phyloP scores from a whole-genome alignment of 257 asterid species.

The Solanum dulcamara region DNA sequence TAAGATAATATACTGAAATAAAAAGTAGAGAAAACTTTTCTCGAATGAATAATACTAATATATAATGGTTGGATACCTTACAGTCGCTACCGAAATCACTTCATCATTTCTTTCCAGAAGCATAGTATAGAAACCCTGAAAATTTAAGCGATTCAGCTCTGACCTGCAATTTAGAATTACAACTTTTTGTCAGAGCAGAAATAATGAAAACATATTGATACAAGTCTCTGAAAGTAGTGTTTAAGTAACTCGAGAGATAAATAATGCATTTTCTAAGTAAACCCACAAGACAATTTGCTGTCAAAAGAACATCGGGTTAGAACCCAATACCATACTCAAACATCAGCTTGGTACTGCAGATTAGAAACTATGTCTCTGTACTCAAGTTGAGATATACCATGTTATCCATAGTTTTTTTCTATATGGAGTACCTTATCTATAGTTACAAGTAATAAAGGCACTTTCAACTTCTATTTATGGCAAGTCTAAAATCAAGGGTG shows the following conservation, averaged over 20 bases:
- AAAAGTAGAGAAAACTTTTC: background rate
- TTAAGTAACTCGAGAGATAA: background rate
- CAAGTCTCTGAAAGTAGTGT: background rate
- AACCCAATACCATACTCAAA: background rate
- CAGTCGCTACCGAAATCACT: constrained; percentile 47
- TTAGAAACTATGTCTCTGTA: background rate
- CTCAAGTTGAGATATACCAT: background rate
- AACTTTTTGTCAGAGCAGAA: background rate
- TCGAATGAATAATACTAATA: background rate
- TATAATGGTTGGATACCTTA: constrained; percentile 34
- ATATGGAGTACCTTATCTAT: background rate
- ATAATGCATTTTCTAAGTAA: background rate
- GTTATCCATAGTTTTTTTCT: background rate
- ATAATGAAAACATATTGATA: background rate
- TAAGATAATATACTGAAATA: background rate
- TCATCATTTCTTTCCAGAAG: constrained; percentile 58
- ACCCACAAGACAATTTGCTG: background rate
- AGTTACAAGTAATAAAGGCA: background rate
- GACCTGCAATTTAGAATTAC: constrained; percentile 33
- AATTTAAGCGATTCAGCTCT: constrained; percentile 57
- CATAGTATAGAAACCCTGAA: constrained; percentile 64
- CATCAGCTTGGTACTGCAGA: background rate
- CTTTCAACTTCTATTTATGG: background rate
- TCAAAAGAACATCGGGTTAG: background rate
- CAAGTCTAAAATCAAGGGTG: background rate